Conservation (phyloP, 1,139 yeast genomes). For the Pichia sp. region DNA sequence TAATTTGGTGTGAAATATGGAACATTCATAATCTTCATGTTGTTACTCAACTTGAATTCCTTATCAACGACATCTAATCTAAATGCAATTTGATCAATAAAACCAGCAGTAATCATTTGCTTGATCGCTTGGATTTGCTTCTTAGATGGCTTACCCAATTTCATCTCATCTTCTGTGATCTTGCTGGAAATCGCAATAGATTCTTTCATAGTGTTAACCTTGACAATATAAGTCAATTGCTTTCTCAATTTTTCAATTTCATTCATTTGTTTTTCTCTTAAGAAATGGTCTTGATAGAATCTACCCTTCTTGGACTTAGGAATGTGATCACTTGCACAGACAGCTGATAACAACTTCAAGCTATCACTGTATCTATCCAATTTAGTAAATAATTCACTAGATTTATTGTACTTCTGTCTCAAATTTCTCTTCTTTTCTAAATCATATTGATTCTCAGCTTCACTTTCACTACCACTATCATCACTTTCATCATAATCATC, state of each 20-base stretch:
- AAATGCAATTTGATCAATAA: slow-evolving; percentile 85
- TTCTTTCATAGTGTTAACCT: slow-evolving; percentile 57
- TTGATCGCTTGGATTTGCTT: slow-evolving; percentile 75
- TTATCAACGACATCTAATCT: slow-evolving; percentile 76
- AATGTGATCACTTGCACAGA: slow-evolving; percentile 86
- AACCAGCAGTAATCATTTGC: slow-evolving; percentile 93
- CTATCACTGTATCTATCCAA: slow-evolving; percentile 77
- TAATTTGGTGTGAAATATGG: slow-evolving; percentile 71
- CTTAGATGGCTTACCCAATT: slow-evolving; percentile 66
- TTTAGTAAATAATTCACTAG: slow-evolving; percentile 58
- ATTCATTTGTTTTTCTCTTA: slow-evolving; percentile 71
- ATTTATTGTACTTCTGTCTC: slow-evolving; percentile 49
- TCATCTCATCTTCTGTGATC: slow-evolving; percentile 47
- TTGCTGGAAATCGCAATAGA: slow-evolving; percentile 47
- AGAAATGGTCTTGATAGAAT: slow-evolving; percentile 60
- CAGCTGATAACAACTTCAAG: slow-evolving; percentile 71
- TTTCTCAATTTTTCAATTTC: slow-evolving; percentile 80
- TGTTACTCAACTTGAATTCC: slow-evolving; percentile 58
- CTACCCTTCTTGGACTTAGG: slow-evolving; percentile 41
- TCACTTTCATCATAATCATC: slow-evolving; percentile 31
- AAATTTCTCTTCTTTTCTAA: slow-evolving; percentile 43
- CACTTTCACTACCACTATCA: slow-evolving; percentile 26
- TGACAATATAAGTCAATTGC: slow-evolving; percentile 77
- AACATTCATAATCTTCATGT: slow-evolving; percentile 55
- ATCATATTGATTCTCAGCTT: slow-evolving; percentile 35